Base-by-base conservation (phyloP, 768 basidiomycete species). In the Leucosporidium scottii region DNA sequence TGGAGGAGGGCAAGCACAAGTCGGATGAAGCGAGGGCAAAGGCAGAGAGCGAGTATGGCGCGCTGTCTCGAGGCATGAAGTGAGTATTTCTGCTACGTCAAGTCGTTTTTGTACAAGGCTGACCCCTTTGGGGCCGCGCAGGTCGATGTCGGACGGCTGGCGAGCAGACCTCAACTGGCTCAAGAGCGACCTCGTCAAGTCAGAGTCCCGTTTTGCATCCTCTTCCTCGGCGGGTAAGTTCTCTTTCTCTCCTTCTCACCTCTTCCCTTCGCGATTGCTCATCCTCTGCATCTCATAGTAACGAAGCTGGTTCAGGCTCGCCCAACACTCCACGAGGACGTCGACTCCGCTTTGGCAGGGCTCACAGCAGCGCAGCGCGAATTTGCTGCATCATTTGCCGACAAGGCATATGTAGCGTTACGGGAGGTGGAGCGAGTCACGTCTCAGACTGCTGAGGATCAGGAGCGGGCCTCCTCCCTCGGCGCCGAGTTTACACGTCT, bases 1-100 rank as follows among this genome's bases (percentile, higher is more conserved):
- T 91, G 8, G 72, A 70, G 36, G 59, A 68, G 39, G 47, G 34
- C 4, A 34, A 54, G 36, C 36, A 25, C 23, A 23, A 47, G 48
- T 58, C 65, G 27, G 59, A 57, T 34, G 61, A 69, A 28, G 58
- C 58, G 51, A 51, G 23, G 31, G 88, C 87, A 75, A 90, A 89
- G 78, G 85, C 84, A 25, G 88, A 92, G 77, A 83, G 89, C 48
- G 91, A 93, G 79, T 93, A 92, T 71, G 80, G 86, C 69, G 87
- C 86, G 0, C 79, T 93, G 60, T 84, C 88, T 21, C 89, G 90
- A 65, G 87, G 87, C 71, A 78, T 92, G 62, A 88, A 87, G 76
- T 47, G 28, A 4, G 12, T 53, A 2, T 28, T 9, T 18, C 50
- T 53, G 1, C 25, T 21, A 2, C 5, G 1, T 39, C 5, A 4